A percentile compares a stretch with the other conserved stretches of the same genome.
phyloP scores from a whole-genome alignment of 352 stramenopile genomes.

The Thalassiosira gravida region DNA sequence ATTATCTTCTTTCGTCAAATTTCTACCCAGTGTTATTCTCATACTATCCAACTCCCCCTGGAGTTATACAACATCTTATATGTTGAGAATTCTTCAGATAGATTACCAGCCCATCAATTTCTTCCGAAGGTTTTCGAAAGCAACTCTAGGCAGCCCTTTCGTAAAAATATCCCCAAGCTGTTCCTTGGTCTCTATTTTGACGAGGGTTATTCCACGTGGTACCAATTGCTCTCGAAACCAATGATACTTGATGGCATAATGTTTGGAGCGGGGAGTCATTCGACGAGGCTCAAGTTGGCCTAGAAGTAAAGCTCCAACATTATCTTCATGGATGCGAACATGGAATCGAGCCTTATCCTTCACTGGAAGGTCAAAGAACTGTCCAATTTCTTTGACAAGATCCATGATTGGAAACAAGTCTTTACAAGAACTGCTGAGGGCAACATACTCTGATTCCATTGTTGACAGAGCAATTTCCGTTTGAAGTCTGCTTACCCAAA shows the following conservation, averaged over 20 bases:
- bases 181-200: slow-evolving; percentile 6
- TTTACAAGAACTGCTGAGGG: slow-evolving; percentile 9
- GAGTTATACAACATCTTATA: not conserved
- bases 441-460: slow-evolving; percentile 18
- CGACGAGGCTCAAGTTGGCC: slow-evolving; percentile 1
- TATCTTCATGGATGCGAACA: slow-evolving; percentile 26
- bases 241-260: slow-evolving; percentile 15
- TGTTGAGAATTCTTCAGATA: not conserved
- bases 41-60: not conserved
- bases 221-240: slow-evolving; percentile 9
- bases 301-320: slow-evolving; percentile 15
- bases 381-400: not conserved
- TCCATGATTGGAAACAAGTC: slow-evolving; percentile 24
- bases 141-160: not conserved
- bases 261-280: slow-evolving; percentile 14
- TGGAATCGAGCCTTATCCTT: not conserved
- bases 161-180: slow-evolving; percentile 29
- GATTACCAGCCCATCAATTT: slow-evolving; percentile 25
- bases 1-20: not conserved
- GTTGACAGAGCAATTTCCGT: slow-evolving; percentile 9
- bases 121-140: slow-evolving; percentile 9
- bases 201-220: not conserved
- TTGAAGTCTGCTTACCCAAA: not conserved
- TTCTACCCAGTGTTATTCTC: too few species aligned
- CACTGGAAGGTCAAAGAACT: not conserved